Evolutionary conservation across 176 grass and related monocot genomes (phyloP).

Genomic region (Areca catechu): DNA sequence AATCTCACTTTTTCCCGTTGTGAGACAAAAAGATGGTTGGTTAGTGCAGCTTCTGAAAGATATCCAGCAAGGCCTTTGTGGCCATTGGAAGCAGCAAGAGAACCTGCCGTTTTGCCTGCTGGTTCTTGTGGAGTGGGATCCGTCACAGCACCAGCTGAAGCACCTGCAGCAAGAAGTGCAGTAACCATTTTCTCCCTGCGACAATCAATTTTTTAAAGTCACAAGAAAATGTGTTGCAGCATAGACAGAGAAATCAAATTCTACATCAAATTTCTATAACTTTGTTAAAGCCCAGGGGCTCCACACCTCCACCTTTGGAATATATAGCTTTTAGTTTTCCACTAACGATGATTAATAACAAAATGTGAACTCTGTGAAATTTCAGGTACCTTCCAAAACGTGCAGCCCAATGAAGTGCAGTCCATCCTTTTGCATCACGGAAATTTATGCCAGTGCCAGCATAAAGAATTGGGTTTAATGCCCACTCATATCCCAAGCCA

Average conservation of each 20-base stretch:
- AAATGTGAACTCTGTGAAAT: neutral
- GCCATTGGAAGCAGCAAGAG: conserved; percentile 44
- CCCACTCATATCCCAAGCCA: conserved; percentile 63
- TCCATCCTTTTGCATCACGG: conserved; percentile 85
- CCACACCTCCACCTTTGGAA: no score
- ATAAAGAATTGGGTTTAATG: conserved; percentile 49
- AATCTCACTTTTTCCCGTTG: conserved; percentile 35
- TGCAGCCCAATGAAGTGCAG: conserved; percentile 91
- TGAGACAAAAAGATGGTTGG: conserved; percentile 47
- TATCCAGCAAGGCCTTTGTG: conserved; percentile 87
- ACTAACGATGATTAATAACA: no score
- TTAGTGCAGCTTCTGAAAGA: conserved; percentile 77
- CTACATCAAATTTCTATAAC: no score
- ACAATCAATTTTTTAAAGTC: neutral
- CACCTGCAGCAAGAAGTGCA: conserved; percentile 55
- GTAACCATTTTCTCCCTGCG: conserved; percentile 66
- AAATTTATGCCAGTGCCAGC: conserved; percentile 67
- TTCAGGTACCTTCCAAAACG: conserved; percentile 65
- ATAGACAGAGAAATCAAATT: no score
- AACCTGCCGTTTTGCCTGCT: conserved; percentile 56
- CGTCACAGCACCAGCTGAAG: conserved; percentile 58
- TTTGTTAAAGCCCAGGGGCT: no score
- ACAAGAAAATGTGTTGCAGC: no score
- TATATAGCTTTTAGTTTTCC: no score
- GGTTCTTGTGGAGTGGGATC: conserved; percentile 61